phyloP scores from a whole-genome alignment of 805 yeast species.

The Candida insectalens region DNA sequence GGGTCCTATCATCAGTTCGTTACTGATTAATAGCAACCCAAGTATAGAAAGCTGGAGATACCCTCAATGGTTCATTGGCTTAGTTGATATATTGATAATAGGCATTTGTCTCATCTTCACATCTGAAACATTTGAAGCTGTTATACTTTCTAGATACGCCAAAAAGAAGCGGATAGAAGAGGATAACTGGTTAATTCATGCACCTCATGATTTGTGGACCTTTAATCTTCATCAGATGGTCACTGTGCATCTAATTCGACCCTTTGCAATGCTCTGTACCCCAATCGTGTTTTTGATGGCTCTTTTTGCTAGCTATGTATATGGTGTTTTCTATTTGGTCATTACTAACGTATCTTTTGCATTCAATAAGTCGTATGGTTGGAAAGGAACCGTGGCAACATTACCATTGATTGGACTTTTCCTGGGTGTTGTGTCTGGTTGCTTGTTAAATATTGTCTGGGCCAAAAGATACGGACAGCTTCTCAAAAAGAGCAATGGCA shows the following conservation, averaged over 20 bases:
- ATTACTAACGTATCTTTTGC: slow-evolving; percentile 35
- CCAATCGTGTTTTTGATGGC: slow-evolving; percentile 35
- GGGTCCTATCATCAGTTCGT: slow-evolving; percentile 50
- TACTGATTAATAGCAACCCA: slow-evolving; percentile 33
- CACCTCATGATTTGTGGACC: slow-evolving; percentile 17
- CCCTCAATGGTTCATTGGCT: slow-evolving; percentile 42
- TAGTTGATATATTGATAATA: slow-evolving; percentile 26
- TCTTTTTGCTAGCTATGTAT: slow-evolving; percentile 38
- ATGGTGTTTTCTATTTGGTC: slow-evolving; percentile 36
- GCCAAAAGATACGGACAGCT: slow-evolving; percentile 8
- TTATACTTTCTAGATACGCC: slow-evolving; percentile 20
- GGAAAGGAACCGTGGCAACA: slow-evolving; percentile 24
- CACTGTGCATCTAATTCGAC: slow-evolving; percentile 26
- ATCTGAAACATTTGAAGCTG: slow-evolving; percentile 32
- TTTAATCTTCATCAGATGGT: slow-evolving; percentile 15
- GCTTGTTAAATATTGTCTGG: slow-evolving; percentile 23
- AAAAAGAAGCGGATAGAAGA: slow-evolving; percentile 17
- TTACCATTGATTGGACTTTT: slow-evolving; percentile 28
- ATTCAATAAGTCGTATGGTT: slow-evolving; percentile 19
- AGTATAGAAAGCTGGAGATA: slow-evolving; percentile 48
- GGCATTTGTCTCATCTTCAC: slow-evolving; percentile 22
- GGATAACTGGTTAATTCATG: slow-evolving; percentile 23
- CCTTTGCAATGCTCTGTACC: slow-evolving; percentile 28
- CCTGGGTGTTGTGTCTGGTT: slow-evolving; percentile 28
- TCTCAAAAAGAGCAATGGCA: slow-evolving; percentile 24